phyloP scores from a whole-genome alignment of 345 rosid species.

The Hibiscus trionum region DNA sequence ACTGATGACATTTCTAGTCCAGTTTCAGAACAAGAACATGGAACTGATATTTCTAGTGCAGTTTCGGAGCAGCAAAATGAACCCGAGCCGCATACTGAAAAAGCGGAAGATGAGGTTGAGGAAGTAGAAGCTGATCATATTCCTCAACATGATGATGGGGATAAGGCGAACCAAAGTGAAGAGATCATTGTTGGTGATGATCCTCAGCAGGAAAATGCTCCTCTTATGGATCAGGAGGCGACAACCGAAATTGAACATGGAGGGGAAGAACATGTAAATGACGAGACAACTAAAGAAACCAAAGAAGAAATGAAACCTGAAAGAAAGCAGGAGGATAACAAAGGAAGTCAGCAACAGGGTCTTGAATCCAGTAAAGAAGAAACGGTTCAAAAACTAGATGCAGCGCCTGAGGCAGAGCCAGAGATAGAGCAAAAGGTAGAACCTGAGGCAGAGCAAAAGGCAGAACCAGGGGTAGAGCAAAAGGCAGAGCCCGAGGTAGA shows the following conservation, averaged over 20 bases:
- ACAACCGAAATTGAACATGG: conserved; percentile 15
- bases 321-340: conserved; percentile 9
- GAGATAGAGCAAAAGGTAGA: not conserved
- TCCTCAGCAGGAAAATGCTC: conserved; percentile 16
- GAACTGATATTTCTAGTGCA: not conserved
- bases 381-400: conserved; percentile 5
- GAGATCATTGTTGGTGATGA: conserved; percentile 3
- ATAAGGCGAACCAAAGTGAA: not conserved
- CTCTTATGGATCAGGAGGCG: conserved; percentile 12
- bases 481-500: not conserved
- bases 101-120: conserved; percentile 14
- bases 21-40: conserved; percentile 13
- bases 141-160: not conserved
- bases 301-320: conserved; percentile 12
- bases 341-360: conserved; percentile 15
- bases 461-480: not conserved
- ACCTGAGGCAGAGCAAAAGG: not conserved
- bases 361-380: conserved; percentile 16
- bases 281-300: conserved; percentile 3
- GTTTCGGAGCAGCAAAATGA: conserved; percentile 13
- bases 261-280: not conserved
- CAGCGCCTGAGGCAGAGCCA: not conserved
- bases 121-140: not conserved
- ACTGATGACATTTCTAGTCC: not conserved
- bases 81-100: not conserved